Evolutionary conservation across 495 filamentous ascomycete species (phyloP), one percentile per base, ranked within the genome.

Genomic region (Sporormia fimetaria): DNA sequence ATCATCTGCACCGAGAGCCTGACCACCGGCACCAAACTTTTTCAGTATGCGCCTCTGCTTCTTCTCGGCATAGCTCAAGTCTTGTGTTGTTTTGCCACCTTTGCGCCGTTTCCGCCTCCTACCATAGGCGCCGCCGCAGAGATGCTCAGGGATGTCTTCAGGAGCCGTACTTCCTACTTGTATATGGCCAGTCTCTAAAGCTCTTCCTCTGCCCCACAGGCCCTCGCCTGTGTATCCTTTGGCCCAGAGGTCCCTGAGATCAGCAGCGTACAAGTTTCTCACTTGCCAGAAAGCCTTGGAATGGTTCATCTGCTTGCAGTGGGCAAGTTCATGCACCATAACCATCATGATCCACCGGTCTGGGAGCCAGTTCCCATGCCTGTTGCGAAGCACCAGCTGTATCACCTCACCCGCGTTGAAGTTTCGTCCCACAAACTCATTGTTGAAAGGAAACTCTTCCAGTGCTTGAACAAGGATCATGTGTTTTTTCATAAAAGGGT

Each of bases 281-380:
- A 83, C 76, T 16, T 67, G 68, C 83, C 83, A 87, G 56, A 87
- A 87, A 3, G 66, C 70, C 31, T 66, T 62, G 1, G 69, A 74
- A 46, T 88, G 83, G 52, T 87, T 87, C 83, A 88, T 88, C 49
- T 87, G 75, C 57, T 81, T 75, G 61, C 76, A 80, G 52, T 88
- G 83, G 12, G 83, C 83, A 12, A 88, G 62, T 47, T 69, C 63
- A 51, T 84, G 81, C 73, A 84, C 81, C 81, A 87, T 87, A 22
- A 87, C 80, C 75, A 87, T 83, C 63, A 83, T 78, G 11, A 88
- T 80, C 42, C 78, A 77, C 33, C 71, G 61, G 53, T 87, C 83
- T 2, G 78, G 75, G 21, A 88, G 62, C 83, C 83, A 88, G 37
- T 67, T 63, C 4, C 75, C 73, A 0, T 66, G 65, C 29, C 45